Base-by-base conservation (phyloP, 179 eudicot species). In the Beta lomatogona region DNA sequence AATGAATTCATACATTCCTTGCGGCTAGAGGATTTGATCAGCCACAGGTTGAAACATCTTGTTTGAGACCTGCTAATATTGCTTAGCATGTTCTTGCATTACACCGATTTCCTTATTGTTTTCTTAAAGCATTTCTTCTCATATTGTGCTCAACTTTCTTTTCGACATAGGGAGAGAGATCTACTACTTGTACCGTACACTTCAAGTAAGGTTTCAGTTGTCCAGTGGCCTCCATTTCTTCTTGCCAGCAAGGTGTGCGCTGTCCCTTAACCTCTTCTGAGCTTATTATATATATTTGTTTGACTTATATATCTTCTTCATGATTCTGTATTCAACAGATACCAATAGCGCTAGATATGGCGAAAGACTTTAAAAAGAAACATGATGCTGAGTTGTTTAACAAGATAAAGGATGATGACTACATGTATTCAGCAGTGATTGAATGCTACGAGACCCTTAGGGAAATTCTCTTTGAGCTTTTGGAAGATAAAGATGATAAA, bases 181-280 rank as follows among this genome's bases (percentile, higher is more conserved):
- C 86, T 97, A 82, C 92, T 97, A 55, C 97, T 95, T 84, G 98
- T 97, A 81, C 99, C 99, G 15, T 93, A 92, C 88, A 84, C 97
- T 72, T 89, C 94, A 77, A 89, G 90, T 86, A 82, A 78, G 76
- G 90, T 95, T 81, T 85, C 97, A 65, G 98, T 93, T 48, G 93
- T 97, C 85, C 98, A 93, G 88, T 97, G 99, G 99, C 99, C 99
- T 85, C 99, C 99, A 82, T 97, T 97, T 84, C 90, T 97, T 89
- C 96, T 97, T 79, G 98, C 99, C 82, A 97, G 99, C 84, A 97
- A 95, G 98, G 99, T 95, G 65, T 87, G 82, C 21, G 68, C 63
- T 78, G 21, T 77, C 63, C 58, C 76, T 79, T 81, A 48, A 9
- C 41, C 70, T 44, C 60, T 46, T 19, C 76, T 71, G 41, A 71